phyloP scores from a whole-genome alignment of 1,284 basidiomycete species.

The Stereum hirsutum region DNA sequence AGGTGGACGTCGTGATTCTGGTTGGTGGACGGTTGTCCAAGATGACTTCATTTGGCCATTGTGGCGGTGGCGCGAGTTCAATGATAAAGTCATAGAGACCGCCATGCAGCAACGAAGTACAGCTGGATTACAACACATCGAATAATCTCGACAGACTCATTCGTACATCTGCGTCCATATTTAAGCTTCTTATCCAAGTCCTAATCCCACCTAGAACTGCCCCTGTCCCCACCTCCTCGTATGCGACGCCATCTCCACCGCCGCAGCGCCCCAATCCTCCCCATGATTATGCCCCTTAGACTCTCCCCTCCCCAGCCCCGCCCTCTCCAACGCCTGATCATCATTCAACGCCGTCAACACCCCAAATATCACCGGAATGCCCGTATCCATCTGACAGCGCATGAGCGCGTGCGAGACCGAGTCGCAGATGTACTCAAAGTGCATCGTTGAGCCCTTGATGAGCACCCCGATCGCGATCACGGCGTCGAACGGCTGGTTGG shows the following conservation, averaged over 20 bases:
- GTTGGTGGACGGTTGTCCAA: too few species aligned
- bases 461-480: conserved; percentile 96
- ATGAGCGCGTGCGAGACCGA: conserved; percentile 89
- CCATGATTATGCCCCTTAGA: conserved; percentile 87
- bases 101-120: too few species aligned
- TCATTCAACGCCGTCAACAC: conserved; percentile 91
- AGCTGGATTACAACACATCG: too few species aligned
- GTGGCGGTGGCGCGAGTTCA: too few species aligned
- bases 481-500: conserved; percentile 79
- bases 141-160: too few species aligned
- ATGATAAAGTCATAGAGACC: too few species aligned
- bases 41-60: too few species aligned
- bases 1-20: too few species aligned
- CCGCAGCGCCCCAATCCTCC: conserved; percentile 92
- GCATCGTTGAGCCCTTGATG: conserved; percentile 97
- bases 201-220: conserved; percentile 37
- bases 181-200: too few species aligned
- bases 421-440: conserved; percentile 98
- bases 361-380: conserved; percentile 94
- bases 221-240: conserved; percentile 71
- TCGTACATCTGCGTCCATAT: too few species aligned
- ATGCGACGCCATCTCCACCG: conserved; percentile 85
- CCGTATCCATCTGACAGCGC: conserved; percentile 88
- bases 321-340: conserved; percentile 89
- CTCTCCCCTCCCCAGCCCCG: conserved; percentile 66